phyloP scores from a whole-genome alignment of 2,329 filamentous ascomycete genomes.

The Monosporascus sp. region DNA sequence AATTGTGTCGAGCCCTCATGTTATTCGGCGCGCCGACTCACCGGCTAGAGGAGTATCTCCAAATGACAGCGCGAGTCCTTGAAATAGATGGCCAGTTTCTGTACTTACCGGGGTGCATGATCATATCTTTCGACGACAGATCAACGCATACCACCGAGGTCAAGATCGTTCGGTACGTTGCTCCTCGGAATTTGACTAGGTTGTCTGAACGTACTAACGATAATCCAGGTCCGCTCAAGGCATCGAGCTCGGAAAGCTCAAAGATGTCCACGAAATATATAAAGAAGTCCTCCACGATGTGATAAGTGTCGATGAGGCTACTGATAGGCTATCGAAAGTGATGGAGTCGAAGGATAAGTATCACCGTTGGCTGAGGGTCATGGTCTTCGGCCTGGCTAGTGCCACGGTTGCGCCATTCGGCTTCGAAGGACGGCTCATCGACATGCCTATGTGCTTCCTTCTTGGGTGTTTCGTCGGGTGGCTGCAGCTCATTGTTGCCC shows the following conservation, averaged over 20 bases:
- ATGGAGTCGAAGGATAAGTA: slow-evolving; percentile 23
- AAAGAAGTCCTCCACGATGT: slow-evolving; percentile 76
- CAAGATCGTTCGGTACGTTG: slow-evolving; percentile 57
- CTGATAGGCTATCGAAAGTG: slow-evolving; percentile 17
- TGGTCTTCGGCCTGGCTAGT: slow-evolving; percentile 24
- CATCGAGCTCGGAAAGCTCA: slow-evolving; percentile 67
- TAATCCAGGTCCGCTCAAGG: slow-evolving; percentile 48
- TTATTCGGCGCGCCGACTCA: slow-evolving; percentile 84
- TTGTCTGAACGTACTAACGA: background rate
- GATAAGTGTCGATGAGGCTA: slow-evolving; percentile 27
- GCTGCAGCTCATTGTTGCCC: slow-evolving; percentile 70
- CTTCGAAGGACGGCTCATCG: slow-evolving; percentile 23
- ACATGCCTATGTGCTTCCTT: slow-evolving; percentile 25
- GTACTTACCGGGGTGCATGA: slow-evolving; percentile 87
- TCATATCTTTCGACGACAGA: slow-evolving; percentile 76
- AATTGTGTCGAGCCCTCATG: slow-evolving; percentile 80
- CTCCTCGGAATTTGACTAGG: background rate
- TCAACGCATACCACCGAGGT: slow-evolving; percentile 74
- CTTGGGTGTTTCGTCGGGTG: slow-evolving; percentile 24
- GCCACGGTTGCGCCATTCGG: slow-evolving; percentile 24
- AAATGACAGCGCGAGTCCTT: slow-evolving; percentile 77
- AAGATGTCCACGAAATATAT: slow-evolving; percentile 72
- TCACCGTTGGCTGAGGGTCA: slow-evolving; percentile 22
- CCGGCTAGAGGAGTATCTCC: slow-evolving; percentile 83
- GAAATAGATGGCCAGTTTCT: slow-evolving; percentile 83